Evolutionary conservation across 2,329 filamentous ascomycete species (phyloP), one percentile per base, ranked within the genome.

Genomic region (Pestalotiopsis fici): DNA sequence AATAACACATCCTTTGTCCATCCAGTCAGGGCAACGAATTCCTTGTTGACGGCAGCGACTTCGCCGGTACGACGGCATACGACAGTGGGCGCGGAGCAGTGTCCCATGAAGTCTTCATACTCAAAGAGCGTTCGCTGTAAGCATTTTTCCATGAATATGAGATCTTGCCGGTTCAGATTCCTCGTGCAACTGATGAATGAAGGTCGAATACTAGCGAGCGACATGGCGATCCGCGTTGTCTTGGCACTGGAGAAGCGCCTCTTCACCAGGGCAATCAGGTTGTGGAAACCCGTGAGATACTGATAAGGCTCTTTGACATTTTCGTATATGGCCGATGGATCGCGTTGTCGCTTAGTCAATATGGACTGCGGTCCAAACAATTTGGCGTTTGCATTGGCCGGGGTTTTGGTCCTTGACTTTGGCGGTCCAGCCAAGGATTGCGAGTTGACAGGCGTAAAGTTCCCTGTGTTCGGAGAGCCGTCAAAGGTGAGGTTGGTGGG

Each of bases 81-180:
- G 67, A 99, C 90, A 0, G 95, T 97, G 0, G 96, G 96, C 3
- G 94, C 97, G 50, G 94, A 94, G 69, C 92, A 94, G 70, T 94
- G 90, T 67, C 93, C 90, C 83, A 98, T 92, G 72, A 97, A 96
- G 71, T 97, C 94, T 76, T 98, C 94, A 74, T 97, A 97, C 77
- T 97, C 94, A 75, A 94, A 94, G 12, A 98, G 85, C 0, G 94
- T 97, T 47, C 96, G 89, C 79, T 99, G 96, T 76, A 98, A 94
- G 75, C 93, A 97, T 81, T 97, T 97, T 79, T 99, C 96, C 92
- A 97, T 97, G 78, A 98, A 98, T 25, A 99, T 90, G 31, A 98
- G 84, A 78, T 99, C 96, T 74, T 96, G 91, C 21, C 91, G 86
- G 71, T 94, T 95, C 69, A 98, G 83, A n/a, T 93, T 94, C 74